phyloP scores from a whole-genome alignment of 73 alveolate genomes.

The Symbiodinium pilosum region DNA sequence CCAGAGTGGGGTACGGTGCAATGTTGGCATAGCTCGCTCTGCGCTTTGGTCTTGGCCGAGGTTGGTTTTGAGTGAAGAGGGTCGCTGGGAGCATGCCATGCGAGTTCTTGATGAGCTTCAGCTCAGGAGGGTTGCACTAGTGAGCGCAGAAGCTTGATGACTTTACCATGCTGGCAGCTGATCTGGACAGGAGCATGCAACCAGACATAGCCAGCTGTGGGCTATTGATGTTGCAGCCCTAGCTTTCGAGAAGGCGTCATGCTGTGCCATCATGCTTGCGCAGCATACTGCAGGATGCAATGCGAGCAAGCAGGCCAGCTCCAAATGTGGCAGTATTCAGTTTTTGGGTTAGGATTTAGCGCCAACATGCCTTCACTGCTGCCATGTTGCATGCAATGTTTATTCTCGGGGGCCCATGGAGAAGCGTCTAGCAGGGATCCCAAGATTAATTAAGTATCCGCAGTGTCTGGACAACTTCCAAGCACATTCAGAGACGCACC shows the following conservation, averaged over 20 bases:
- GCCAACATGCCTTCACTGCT: background rate
- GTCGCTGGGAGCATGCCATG: slow-evolving; percentile 30
- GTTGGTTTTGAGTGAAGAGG: slow-evolving; percentile 31
- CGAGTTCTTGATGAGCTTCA: background rate
- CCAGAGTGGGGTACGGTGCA: background rate
- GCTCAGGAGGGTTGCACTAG: background rate
- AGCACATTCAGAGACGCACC: background rate
- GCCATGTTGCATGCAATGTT: background rate
- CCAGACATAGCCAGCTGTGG: slow-evolving; percentile 26
- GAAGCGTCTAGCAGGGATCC: no score
- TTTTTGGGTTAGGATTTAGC: no score
- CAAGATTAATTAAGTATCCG: no score
- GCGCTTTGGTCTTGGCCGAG: background rate
- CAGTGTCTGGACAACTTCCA: no score
- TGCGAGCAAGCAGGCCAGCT: slow-evolving; percentile 55
- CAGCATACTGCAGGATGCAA: slow-evolving; percentile 3
- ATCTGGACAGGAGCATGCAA: slow-evolving; percentile 10
- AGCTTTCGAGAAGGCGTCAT: background rate
- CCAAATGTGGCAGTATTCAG: no score
- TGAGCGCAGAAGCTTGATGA: background rate
- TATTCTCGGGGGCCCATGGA: no score
- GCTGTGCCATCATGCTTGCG: background rate
- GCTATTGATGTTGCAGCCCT: background rate
- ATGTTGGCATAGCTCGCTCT: background rate
- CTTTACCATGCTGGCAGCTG: no score